Base-by-base conservation (phyloP, 1,284 basidiomycete genomes). In the Leccinum pachyderme region DNA sequence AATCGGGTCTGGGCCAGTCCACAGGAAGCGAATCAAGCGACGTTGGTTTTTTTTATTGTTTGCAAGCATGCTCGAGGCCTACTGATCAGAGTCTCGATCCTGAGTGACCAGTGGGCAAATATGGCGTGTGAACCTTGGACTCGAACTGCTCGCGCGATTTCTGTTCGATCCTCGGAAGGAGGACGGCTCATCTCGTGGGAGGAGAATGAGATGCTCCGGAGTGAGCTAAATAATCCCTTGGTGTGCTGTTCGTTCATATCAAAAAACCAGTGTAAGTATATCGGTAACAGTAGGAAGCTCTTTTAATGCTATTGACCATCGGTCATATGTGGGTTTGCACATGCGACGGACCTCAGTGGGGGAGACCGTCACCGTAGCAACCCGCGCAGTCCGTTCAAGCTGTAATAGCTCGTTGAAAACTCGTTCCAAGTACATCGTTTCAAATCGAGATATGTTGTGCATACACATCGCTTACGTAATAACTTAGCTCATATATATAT, bases 1-100 rank as follows among this genome's bases (percentile, higher is more conserved):
- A 13, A 5, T 7, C 12, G 39, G 24, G 12, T 60, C 41, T 43
- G 22, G 41, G 41, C 59, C 37, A 33, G 31, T 53, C 27, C 18
- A 51, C 59, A 27, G 51, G 61, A 51, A 58, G 27, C 46, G 22
- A 43, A 5, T 43, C 7, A 15, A 24, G 12, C 24, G n/a, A 37
- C 4, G n/a, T n/a, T n/a, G n/a, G 8, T 63, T 46, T 51, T 59
- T 54, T 54, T 53, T 43, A 24, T 12, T 43, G 22, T 51, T 25
- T 7, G 35, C 22, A 12, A 28, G 4, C 8, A 3, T 15, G 9
- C 33, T 49, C 45, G 45, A 57, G 22, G 22, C 22, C 35, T 39
- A 13, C 7, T 28, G 18, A 22, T 24, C 13, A 9, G 11, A 31
- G 27, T 22, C 18, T 50, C 46, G 39, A 43, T 57, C 32, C n/a